Percentiles rank a stretch among this genome's conserved stretches.
Conservation (phyloP, 2,329 filamentous ascomycete genomes). For the Aspergillus vadensis region DNA sequence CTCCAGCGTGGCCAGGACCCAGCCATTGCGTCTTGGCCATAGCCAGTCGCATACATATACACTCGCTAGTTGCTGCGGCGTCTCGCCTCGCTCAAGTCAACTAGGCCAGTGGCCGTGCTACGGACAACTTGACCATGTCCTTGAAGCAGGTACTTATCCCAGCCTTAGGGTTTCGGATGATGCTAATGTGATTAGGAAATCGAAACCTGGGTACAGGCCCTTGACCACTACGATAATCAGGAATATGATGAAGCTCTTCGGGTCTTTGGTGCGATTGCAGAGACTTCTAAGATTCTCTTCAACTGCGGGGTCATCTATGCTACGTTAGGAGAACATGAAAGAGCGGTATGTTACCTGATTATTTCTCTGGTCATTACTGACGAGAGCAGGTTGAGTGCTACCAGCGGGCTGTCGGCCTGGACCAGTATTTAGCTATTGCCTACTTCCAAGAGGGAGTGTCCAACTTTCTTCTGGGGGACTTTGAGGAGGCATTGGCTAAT, state of each 20-base stretch:
- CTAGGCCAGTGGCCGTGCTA: constrained; percentile 1
- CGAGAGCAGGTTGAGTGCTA: constrained; percentile 83
- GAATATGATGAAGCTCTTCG: constrained; percentile 88
- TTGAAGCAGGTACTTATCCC: constrained; percentile 58
- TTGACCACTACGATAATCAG: constrained; percentile 92
- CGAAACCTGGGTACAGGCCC: constrained; percentile 93
- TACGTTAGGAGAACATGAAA: constrained; percentile 91
- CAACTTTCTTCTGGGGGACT: constrained; percentile 95
- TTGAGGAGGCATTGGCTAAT: constrained; percentile 94
- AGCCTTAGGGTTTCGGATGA: background rate
- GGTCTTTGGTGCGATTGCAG: constrained; percentile 82
- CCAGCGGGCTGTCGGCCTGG: constrained; percentile 83
- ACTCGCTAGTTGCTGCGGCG: background rate
- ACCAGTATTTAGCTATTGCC: constrained; percentile 94
- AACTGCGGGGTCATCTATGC: constrained; percentile 98
- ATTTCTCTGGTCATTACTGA: constrained; percentile 6
- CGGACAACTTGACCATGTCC: constrained; percentile 49
- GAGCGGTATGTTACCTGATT: constrained; percentile 67
- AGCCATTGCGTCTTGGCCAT: constrained; percentile 14
- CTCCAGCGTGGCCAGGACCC: constrained; percentile 9
- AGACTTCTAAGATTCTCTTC: constrained; percentile 98
- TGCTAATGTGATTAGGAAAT: constrained; percentile 73
- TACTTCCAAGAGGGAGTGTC: constrained; percentile 99
- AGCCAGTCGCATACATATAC: constrained; percentile 8
- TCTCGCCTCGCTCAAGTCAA: background rate